Conservation (phyloP, 306 rosid genomes). For the Fragaria vesca region DNA sequence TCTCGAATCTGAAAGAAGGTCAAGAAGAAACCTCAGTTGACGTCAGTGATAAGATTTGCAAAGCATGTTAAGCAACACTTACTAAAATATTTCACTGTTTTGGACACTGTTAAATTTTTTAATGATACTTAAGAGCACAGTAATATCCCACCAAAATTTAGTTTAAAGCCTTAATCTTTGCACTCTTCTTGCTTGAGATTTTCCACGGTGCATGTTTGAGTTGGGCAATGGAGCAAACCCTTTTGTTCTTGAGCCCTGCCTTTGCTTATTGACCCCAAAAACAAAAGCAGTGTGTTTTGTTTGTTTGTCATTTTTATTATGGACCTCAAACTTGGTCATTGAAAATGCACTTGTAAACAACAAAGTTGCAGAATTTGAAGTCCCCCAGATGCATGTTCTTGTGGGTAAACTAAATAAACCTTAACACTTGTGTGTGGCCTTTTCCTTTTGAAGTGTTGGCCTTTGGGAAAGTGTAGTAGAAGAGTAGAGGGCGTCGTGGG, state of each 20-base stretch:
- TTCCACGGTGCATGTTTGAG: conserved; percentile 19
- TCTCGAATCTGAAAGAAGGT: conserved; percentile 1
- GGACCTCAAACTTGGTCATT: conserved; percentile 13
- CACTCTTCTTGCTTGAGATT: conserved; percentile 1
- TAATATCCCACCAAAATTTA: background rate
- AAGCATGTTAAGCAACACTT: background rate
- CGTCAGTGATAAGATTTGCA: conserved; percentile 23
- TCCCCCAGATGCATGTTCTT: conserved; percentile 9
- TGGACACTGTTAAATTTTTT: background rate
- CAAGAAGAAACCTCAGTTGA: conserved; percentile 22
- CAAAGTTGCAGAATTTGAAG: background rate
- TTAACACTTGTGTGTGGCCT: conserved; percentile 12
- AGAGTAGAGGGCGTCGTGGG: conserved; percentile 28
- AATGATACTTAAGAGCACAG: background rate
- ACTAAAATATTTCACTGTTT: background rate
- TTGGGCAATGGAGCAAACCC: background rate
- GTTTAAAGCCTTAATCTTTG: background rate
- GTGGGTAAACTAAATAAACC: background rate
- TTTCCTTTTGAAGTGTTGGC: conserved; percentile 22
- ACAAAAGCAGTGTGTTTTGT: background rate
- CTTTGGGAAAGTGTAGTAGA: conserved; percentile 13
- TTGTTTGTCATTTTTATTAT: conserved; percentile 31
- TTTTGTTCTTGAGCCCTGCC: conserved; percentile 5
- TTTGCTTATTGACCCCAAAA: background rate
- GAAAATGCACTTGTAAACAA: background rate